Base-by-base conservation (phyloP, 768 basidiomycete genomes). In the Russula virescens region DNA sequence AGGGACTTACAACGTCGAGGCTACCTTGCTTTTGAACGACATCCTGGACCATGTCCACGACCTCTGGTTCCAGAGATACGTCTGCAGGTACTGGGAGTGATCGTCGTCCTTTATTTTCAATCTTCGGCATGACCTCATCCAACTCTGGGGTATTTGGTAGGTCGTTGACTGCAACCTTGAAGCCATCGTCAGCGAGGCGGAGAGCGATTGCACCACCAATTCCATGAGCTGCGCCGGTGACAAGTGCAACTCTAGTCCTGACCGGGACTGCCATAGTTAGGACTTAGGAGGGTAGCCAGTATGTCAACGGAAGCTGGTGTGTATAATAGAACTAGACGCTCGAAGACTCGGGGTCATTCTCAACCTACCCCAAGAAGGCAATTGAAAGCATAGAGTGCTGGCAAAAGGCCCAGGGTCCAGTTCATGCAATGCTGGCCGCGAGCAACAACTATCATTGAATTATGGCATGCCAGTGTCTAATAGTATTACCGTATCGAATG, bases 181-280 rank as follows among this genome's bases (percentile, higher is more conserved):
- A 52, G 18, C 69, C 69, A 53, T 69, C 69, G 9, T 46, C 23
- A n/a, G 69, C 69, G 26, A 69, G 66, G 23, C 66, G 62, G 42
- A 69, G 67, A 9, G 69, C 69, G 34, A 69, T 64, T 5, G 56
- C 68, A 38, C 60, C 60, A 21, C 69, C 69, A 23, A 69, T 65
- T 11, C 66, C 69, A 28, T 63, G 64, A 31, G 69, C 69, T 19
- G 66, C 69, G 23, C 68, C 69, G 1, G 69, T 69, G 47, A 69
- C 60, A 11, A 69, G 60, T 34, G 68, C 69, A 11, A 69, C 68
- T 45, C 43, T 63, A 19, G 57, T 55, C 16, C n/a, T 60, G 14
- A n/a, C 21, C 2, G 34, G 10, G 42, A n/a, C n/a, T n/a, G 49
- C 6, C 34, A 52, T 51, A 13, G 42, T 21, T 8, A 7, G n/a